Evolutionary conservation across 2,329 filamentous ascomycete genomes (phyloP).

Genomic region (Lecanicillium sp.): DNA sequence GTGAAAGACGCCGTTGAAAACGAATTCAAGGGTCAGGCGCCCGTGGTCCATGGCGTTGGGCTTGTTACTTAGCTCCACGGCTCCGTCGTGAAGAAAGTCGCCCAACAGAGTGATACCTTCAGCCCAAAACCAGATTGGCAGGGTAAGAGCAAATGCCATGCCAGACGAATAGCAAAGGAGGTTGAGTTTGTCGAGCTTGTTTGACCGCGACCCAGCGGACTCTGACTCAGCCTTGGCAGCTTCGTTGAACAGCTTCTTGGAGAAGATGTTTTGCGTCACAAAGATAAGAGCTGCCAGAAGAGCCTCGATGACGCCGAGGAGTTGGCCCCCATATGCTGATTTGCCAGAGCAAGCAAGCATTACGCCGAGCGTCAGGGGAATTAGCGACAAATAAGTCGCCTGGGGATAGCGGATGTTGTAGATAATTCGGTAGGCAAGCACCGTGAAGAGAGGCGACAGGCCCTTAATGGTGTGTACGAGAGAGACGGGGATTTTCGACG

Average conservation of each 20-base stretch:
- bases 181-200: constrained; percentile 94
- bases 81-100: constrained; percentile 76
- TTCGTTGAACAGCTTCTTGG: constrained; percentile 95
- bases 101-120: constrained; percentile 73
- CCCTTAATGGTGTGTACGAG: constrained; percentile 98
- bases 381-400: constrained; percentile 78
- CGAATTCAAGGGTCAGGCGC: constrained; percentile 69
- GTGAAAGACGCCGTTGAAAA: constrained; percentile 96
- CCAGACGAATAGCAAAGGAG: constrained; percentile 95
- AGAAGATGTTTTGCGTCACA: constrained; percentile 97
- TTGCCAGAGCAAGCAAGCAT: constrained; percentile 93
- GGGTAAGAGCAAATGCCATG: constrained; percentile 78
- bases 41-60: constrained; percentile 70
- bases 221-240: constrained; percentile 79
- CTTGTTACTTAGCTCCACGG: constrained; percentile 51
- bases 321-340: constrained; percentile 67
- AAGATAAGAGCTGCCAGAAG: constrained; percentile 89
- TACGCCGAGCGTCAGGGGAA: constrained; percentile 91
- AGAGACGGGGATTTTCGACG: constrained; percentile 89
- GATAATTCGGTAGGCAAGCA: constrained; percentile 82
- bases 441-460: constrained; percentile 89
- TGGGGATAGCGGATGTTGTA: constrained; percentile 83
- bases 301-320: constrained; percentile 83
- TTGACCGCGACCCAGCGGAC: constrained; percentile 49
- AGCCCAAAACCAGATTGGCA: constrained; percentile 87